phyloP scores from a whole-genome alignment of 192 early-diverging fungal species.

The Chytriomyces confervae region DNA sequence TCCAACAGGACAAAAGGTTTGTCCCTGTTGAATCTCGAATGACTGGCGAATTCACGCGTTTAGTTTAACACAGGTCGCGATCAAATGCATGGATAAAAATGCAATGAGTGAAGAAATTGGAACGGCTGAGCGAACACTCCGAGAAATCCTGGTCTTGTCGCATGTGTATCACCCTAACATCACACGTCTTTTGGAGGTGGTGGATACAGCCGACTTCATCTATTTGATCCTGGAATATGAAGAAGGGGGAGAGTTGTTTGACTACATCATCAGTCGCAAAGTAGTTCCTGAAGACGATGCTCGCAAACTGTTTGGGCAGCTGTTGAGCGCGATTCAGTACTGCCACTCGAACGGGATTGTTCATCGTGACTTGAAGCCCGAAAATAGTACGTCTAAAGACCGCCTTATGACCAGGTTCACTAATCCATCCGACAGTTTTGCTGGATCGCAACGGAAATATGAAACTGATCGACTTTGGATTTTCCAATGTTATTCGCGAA shows the following conservation, averaged over 20 bases:
- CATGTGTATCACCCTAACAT: constrained; percentile 73
- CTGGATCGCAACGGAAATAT: constrained; percentile 46
- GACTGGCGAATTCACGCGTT: neutral
- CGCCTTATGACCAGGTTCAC: neutral
- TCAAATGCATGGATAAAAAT: constrained; percentile 53
- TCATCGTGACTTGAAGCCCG: constrained; percentile 58
- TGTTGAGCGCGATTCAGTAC: constrained; percentile 51
- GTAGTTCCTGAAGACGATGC: constrained; percentile 48
- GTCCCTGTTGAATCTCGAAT: constrained; percentile 7
- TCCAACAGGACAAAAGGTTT: constrained; percentile 43
- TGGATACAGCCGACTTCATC: constrained; percentile 75
- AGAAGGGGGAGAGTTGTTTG: constrained; percentile 86
- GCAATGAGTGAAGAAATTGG: constrained; percentile 35
- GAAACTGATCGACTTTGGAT: constrained; percentile 61
- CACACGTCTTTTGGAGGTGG: constrained; percentile 76
- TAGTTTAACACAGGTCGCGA: constrained; percentile 45
- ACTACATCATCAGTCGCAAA: constrained; percentile 74
- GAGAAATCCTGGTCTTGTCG: constrained; percentile 63
- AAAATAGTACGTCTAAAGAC: constrained; percentile 39
- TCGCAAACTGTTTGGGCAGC: constrained; percentile 48
- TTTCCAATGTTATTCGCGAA: constrained; percentile 43
- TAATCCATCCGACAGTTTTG: constrained; percentile 38
- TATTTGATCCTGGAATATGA: constrained; percentile 89
- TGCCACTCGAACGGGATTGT: constrained; percentile 53
- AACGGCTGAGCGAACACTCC: constrained; percentile 49